Evolutionary conservation across 1,284 basidiomycete species (phyloP), one percentile per base, ranked within the genome.

Genomic region (Mycosarcoma maydis): DNA sequence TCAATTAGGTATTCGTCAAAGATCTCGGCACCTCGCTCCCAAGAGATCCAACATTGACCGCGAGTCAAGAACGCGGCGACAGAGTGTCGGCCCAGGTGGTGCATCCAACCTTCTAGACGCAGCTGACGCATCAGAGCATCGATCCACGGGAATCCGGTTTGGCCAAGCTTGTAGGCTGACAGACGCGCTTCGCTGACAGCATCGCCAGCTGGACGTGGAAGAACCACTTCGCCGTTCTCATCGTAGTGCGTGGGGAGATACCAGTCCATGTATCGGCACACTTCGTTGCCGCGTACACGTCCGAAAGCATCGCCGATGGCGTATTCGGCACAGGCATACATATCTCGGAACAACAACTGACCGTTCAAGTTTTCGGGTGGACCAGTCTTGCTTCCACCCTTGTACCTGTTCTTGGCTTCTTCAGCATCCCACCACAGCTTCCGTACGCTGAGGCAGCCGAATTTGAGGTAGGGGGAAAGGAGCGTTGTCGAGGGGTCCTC

Each of bases 1-100:
- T 84, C 84, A 17, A 84, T 71, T 6, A 71, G 57, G 34, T 82
- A 53, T 38, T 76, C 64, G 45, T 86, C 85, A 80, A 86, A 85
- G 26, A 86, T 84, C 61, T 86, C 85, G 56, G 84, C 84, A 24
- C 86, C 86, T 45, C 85, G 77, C 70, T 87, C 86, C 86, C 85
- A 87, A 8, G 84, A 84, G 64, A 86, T 85, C 78, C 86, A 86
- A 68, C 85, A 85, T 69, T 87, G 85, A 16, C 86, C 85, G 41
- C 86, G 81, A 9, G 85, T 85, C 19, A 86, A 77, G 76, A 85
- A 86, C 71, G 85, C 86, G 7, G 87, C 87, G 40, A 87, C 85
- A 10, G 83, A 84, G 75, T 86, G 85, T 51, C 87, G 80, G 14
- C 84, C 85, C 26, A 86, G 82, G 73, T 86, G 75, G 37, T 76